These are phyloP conservation scores for Garcia nutans DNA, from an alignment of 345 rosid genomes.

Conservation along the genomic window DNA sequence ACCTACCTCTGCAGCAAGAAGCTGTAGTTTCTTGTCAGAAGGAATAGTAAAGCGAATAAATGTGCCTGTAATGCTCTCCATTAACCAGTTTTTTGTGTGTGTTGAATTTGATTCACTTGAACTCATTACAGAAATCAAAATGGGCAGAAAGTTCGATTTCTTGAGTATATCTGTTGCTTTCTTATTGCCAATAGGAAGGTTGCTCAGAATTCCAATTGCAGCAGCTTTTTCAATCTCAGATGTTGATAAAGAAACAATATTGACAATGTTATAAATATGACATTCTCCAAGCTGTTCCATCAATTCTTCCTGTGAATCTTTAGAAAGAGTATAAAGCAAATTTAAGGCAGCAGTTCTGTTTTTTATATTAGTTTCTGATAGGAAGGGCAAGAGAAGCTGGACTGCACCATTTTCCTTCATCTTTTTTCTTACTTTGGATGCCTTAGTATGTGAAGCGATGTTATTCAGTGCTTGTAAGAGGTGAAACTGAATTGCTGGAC, in stretches of 20 bases:
- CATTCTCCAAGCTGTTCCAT: slow-evolving; percentile 54
- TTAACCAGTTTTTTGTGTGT: slow-evolving; percentile 21
- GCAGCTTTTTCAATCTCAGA: slow-evolving; percentile 47
- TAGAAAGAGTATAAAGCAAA: slow-evolving; percentile 52
- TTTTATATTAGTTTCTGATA: slow-evolving; percentile 42
- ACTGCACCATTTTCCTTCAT: slow-evolving; percentile 65
- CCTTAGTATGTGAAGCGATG: slow-evolving; percentile 51
- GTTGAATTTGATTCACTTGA: slow-evolving; percentile 26
- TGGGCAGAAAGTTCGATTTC: slow-evolving; percentile 42
- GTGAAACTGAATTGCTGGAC: slow-evolving; percentile 52
- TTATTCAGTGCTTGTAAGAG: slow-evolving; percentile 61
- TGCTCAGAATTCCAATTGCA: slow-evolving; percentile 60
- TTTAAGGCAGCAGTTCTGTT: slow-evolving; percentile 50
- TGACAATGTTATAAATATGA: slow-evolving; percentile 36
- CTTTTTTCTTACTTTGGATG: slow-evolving; percentile 51
- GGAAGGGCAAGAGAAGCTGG: slow-evolving; percentile 66
- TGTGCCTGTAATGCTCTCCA: slow-evolving; percentile 46
- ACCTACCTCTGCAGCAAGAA: slow-evolving; percentile 48
- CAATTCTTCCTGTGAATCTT: slow-evolving; percentile 46
- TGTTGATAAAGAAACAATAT: slow-evolving; percentile 36
- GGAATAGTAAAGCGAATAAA: slow-evolving; percentile 55
- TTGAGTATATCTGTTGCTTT: slow-evolving; percentile 49
- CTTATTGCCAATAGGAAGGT: slow-evolving; percentile 46
- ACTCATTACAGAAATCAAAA: slow-evolving; percentile 39
- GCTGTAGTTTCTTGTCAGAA: slow-evolving; percentile 61